Evolutionary conservation across 108 stramenopile species (phyloP).

Genomic region (Nannochloropsis salina): DNA sequence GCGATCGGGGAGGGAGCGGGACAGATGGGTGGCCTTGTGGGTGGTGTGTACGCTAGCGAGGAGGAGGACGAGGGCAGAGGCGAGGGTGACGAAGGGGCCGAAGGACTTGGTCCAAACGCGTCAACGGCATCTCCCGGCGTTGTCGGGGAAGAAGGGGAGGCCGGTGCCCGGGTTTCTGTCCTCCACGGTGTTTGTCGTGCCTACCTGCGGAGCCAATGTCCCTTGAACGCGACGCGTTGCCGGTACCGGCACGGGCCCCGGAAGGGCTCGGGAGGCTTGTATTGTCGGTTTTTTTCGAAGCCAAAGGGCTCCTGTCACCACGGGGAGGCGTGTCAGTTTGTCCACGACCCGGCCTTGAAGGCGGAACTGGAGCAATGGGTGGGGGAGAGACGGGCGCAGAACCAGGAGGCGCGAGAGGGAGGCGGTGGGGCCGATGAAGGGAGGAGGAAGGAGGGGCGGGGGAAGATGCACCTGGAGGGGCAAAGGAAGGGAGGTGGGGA

Average conservation of each 20-base stretch:
- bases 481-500: not conserved
- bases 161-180: not conserved
- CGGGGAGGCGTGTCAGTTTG: not conserved
- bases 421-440: not conserved
- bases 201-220: slow-evolving; percentile 4
- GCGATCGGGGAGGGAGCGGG: not conserved
- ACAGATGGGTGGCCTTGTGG: not conserved
- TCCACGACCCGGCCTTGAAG: not conserved
- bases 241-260: not conserved
- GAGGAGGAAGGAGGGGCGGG: not conserved
- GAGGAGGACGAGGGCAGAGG: not conserved
- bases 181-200: slow-evolving; percentile 17
- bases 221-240: not conserved
- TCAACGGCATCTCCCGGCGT: not conserved
- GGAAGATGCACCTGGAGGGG: not conserved
- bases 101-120: not conserved
- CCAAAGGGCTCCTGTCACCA: not conserved
- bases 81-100: not conserved
- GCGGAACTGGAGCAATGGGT: slow-evolving; percentile 1
- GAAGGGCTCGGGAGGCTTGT: not conserved
- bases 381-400: slow-evolving; percentile 10
- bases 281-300: not conserved
- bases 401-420: not conserved
- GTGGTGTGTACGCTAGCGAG: not conserved
- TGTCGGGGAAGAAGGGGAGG: not conserved